Percentiles rank a stretch among this genome's conserved stretches.
Evolutionary conservation across 73 alveolate species (phyloP).

Genomic region (Tetrahymena elliotti): DNA sequence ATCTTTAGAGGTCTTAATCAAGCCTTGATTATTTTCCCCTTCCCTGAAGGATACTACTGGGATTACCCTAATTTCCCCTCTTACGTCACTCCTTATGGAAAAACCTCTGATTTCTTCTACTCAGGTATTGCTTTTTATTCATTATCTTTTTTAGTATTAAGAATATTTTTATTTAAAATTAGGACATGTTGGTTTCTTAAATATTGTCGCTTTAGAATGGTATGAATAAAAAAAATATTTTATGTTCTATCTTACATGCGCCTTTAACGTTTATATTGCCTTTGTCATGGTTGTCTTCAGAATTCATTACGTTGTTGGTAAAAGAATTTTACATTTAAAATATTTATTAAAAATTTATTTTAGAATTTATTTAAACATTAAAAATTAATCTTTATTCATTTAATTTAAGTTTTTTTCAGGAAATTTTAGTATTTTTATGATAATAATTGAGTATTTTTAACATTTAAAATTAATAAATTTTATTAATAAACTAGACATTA

Average conservation of each 20-base stretch:
- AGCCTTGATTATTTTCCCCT: slow-evolving; percentile 32
- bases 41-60: slow-evolving; percentile 37
- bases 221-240: background rate
- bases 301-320: background rate
- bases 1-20: slow-evolving; percentile 14
- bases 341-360: too few species aligned
- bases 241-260: background rate
- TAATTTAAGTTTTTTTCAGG: too few species aligned
- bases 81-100: slow-evolving; percentile 25
- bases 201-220: slow-evolving; percentile 16
- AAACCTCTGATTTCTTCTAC: slow-evolving; percentile 33
- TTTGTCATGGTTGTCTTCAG: background rate
- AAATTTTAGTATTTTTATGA: too few species aligned
- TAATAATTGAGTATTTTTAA: too few species aligned
- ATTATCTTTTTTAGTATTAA: background rate
- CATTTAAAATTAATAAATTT: background rate
- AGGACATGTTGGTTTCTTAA: slow-evolving; percentile 46
- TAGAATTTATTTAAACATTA: too few species aligned
- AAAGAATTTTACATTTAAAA: too few species aligned
- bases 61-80: slow-evolving; percentile 41
- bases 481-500: background rate
- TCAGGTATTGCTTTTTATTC: background rate
- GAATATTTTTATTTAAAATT: background rate
- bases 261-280: background rate
- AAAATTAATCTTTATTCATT: too few species aligned